Evolutionary conservation across 2,329 filamentous ascomycete species (phyloP).

Genomic region (Alternaria tenuissima): DNA sequence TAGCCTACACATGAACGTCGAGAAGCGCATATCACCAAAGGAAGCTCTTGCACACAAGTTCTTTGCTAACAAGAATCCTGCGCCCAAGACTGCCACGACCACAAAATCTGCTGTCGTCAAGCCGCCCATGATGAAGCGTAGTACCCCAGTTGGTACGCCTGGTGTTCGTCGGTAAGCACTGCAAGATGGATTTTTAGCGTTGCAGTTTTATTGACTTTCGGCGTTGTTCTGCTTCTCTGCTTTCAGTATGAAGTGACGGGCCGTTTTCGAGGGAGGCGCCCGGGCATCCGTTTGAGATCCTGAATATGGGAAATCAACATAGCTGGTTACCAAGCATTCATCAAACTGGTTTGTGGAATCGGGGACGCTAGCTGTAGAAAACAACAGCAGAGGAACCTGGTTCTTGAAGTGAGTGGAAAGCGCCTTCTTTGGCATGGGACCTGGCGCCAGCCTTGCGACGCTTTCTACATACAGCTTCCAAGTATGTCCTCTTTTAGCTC

Average conservation of each 20-base stretch:
- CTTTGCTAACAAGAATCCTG: conserved; percentile 61
- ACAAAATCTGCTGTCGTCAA: conserved; percentile 40
- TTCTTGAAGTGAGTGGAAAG: background rate
- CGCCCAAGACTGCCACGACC: conserved; percentile 19
- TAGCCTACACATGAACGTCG: conserved; percentile 87
- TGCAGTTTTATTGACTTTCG: conserved; percentile 2
- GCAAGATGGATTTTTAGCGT: conserved; percentile 5
- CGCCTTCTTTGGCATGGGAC: background rate
- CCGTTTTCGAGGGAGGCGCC: background rate
- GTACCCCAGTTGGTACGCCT: conserved; percentile 21
- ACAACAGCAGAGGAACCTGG: background rate
- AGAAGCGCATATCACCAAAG: conserved; percentile 85
- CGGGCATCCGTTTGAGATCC: background rate
- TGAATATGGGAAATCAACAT: background rate
- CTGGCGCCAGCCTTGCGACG: background rate
- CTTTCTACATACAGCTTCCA: background rate
- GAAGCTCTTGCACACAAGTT: conserved; percentile 93
- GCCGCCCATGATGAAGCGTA: conserved; percentile 35
- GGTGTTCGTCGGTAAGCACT: conserved; percentile 26
- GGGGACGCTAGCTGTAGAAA: background rate
- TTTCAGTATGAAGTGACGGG: background rate
- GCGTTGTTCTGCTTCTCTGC: conserved; percentile 4
- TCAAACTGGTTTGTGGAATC: background rate
- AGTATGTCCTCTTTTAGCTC: background rate
- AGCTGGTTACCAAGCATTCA: background rate